A percentile compares a stretch with the other conserved stretches of the same genome.
Conservation (phyloP, 2,329 filamentous ascomycete genomes). For the Pyrenophora seminiperda region DNA sequence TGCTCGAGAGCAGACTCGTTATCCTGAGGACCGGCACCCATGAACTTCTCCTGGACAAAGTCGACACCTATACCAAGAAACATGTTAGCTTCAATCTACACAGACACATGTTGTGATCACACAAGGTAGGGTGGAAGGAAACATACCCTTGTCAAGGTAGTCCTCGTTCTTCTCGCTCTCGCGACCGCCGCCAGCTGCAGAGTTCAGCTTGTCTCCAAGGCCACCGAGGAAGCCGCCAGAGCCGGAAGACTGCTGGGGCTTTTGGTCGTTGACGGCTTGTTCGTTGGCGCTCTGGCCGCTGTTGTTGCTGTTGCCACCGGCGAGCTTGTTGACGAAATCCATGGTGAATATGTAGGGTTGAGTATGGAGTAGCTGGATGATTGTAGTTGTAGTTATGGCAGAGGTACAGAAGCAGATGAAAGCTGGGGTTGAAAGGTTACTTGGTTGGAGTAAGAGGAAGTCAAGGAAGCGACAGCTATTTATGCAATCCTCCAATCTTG, state of each 20-base stretch:
- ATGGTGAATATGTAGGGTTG: constrained; percentile 33
- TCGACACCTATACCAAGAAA: constrained; percentile 65
- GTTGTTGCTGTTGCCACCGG: constrained; percentile 47
- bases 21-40: constrained; percentile 70
- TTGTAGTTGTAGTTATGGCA: constrained; percentile 2
- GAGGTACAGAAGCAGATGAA: constrained; percentile 1
- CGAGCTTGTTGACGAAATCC: constrained; percentile 56
- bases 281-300: constrained; percentile 37
- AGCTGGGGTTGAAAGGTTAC: constrained; percentile 5
- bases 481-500: constrained; percentile 13
- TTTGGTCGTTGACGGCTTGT: constrained; percentile 33
- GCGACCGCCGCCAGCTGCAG: constrained; percentile 71
- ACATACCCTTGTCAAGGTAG: constrained; percentile 75
- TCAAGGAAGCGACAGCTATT: constrained; percentile 13
- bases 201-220: constrained; percentile 73
- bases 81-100: constrained; percentile 3
- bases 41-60: constrained; percentile 74
- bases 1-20: constrained; percentile 70
- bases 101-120: constrained; percentile 3
- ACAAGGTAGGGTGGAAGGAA: not conserved
- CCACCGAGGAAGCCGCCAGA: constrained; percentile 60
- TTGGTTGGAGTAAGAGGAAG: not conserved
- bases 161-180: constrained; percentile 84
- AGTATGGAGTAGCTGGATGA: constrained; percentile 19
- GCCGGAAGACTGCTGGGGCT: constrained; percentile 36